These are phyloP conservation scores for Pestalotiopsis sp. DNA, from an alignment of 2,329 filamentous ascomycete species.

Conservation along the genomic window DNA sequence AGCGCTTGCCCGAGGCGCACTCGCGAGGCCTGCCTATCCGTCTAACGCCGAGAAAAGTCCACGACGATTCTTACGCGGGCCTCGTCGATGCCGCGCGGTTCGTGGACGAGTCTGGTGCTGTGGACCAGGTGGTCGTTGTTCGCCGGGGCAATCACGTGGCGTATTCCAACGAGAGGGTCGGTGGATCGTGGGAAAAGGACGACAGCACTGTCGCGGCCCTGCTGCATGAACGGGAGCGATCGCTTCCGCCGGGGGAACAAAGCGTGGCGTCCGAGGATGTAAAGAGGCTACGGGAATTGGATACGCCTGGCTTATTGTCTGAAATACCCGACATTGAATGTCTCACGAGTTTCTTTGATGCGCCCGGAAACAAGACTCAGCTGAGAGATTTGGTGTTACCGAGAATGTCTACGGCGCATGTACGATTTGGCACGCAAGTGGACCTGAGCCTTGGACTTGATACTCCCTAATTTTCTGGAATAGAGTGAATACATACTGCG, in stretches of 20 bases:
- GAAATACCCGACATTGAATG: not conserved
- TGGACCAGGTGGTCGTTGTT: constrained; percentile 42
- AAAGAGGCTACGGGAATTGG: not conserved
- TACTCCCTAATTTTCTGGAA: not conserved
- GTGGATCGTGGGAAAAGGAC: constrained; percentile 9
- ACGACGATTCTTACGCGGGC: constrained; percentile 48
- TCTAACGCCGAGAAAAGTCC: constrained; percentile 46
- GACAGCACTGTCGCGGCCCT: not conserved
- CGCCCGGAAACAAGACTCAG: not conserved
- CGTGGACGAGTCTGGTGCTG: constrained; percentile 33
- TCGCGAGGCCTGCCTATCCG: constrained; percentile 39
- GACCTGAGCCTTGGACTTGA: not conserved
- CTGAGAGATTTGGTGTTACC: constrained; percentile 6
- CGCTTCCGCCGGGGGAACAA: not conserved
- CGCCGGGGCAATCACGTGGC: constrained; percentile 41
- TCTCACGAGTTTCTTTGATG: not conserved
- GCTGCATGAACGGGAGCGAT: not conserved
- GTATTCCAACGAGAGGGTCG: constrained; percentile 24
- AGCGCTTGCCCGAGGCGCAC: constrained; percentile 36
- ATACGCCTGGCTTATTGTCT: not conserved
- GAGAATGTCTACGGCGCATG: not conserved
- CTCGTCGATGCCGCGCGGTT: constrained; percentile 39
- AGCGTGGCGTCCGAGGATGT: not conserved
- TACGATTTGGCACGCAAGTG: not conserved
- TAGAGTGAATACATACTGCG: not conserved